Conservation (phyloP, 1,139 yeast species). For the Sugiyamaella paludigena region DNA sequence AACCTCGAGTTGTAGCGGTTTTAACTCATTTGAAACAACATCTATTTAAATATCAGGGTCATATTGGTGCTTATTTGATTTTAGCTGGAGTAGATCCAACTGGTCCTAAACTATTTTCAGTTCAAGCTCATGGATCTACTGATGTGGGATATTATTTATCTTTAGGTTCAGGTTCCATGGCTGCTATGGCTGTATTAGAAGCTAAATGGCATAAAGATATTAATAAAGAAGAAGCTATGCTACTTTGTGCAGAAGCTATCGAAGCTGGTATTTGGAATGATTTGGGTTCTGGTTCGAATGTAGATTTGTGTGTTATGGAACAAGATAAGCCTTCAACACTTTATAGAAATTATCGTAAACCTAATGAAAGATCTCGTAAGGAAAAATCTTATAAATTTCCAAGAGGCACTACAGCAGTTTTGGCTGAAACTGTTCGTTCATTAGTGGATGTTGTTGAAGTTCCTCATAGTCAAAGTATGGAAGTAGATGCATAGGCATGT, state of each 20-base stretch:
- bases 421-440: conserved; percentile 61
- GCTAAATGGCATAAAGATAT: conserved; percentile 77
- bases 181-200: conserved; percentile 97
- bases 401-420: conserved; percentile 86
- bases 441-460: conserved; percentile 72
- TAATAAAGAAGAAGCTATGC: conserved; percentile 83
- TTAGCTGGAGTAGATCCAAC: conserved; percentile 98
- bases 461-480: conserved; percentile 55
- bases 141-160: conserved; percentile 92
- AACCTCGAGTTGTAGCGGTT: conserved; percentile 92
- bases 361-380: conserved; percentile 81
- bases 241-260: conserved; percentile 87
- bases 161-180: conserved; percentile 95
- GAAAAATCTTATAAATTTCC: conserved; percentile 78
- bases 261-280: conserved; percentile 99
- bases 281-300: conserved; percentile 97
- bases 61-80: conserved; percentile 92
- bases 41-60: conserved; percentile 93
- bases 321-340: conserved; percentile 74
- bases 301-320: conserved; percentile 96
- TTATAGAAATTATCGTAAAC: conserved; percentile 83
- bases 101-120: conserved; percentile 87
- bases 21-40: conserved; percentile 93
- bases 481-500: conserved; percentile 56
- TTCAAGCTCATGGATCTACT: conserved; percentile 97